These are phyloP conservation scores for Xylaria intraflava DNA, from an alignment of 495 filamentous ascomycete genomes.

Conservation along the genomic window DNA sequence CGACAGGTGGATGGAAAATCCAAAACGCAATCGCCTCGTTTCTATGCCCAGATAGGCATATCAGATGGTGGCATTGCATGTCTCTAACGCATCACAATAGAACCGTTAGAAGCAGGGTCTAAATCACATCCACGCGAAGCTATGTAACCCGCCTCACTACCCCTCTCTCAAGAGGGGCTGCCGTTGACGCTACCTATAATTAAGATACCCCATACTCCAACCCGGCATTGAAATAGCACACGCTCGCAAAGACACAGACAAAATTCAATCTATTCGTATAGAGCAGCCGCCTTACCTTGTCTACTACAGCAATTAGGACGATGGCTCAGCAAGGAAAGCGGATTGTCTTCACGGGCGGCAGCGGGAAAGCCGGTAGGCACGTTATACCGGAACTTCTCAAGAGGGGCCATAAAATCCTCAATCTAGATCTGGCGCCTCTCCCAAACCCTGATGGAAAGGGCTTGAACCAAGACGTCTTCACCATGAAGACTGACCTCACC, in stretches of 20 bases:
- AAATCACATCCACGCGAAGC: too few relatives aligned
- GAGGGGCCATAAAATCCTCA: slow-evolving; percentile 49
- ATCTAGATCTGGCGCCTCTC: slow-evolving; percentile 49
- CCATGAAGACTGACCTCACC: slow-evolving; percentile 52
- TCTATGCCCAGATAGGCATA: too few relatives aligned
- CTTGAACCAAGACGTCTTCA: slow-evolving; percentile 43
- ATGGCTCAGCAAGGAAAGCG: slow-evolving; percentile 26
- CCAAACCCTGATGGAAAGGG: slow-evolving; percentile 8
- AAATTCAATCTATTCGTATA: too few relatives aligned
- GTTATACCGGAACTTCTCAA: slow-evolving; percentile 48
- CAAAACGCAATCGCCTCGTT: too few relatives aligned
- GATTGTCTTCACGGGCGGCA: slow-evolving; percentile 50
- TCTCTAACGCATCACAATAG: too few relatives aligned
- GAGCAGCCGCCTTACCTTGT: not conserved
- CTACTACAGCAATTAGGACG: not conserved
- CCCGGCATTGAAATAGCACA: not conserved
- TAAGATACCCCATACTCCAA: not conserved
- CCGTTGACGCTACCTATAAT: too few relatives aligned
- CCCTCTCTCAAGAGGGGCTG: too few relatives aligned
- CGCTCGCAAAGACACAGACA: too few relatives aligned
- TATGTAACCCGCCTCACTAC: too few relatives aligned
- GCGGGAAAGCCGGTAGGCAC: slow-evolving; percentile 54
- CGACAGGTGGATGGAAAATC: too few relatives aligned
- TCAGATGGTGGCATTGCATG: too few relatives aligned
- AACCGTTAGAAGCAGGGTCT: too few relatives aligned